Conservation (phyloP, 345 rosid genomes). For the Lepidium sativum region DNA sequence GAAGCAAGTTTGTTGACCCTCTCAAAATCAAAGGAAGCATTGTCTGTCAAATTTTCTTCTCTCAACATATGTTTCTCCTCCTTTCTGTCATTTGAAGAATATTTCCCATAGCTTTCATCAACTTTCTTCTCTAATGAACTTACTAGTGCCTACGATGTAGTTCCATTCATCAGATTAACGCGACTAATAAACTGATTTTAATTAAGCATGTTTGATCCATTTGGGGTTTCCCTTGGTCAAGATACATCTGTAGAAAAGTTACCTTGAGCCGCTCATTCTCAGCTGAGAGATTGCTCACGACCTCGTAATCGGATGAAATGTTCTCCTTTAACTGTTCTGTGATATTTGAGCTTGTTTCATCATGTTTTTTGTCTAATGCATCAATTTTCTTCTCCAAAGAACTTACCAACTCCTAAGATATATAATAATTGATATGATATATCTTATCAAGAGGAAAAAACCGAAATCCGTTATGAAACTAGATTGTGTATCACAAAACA, state of each 20-base stretch:
- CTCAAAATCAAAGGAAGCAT: conserved; percentile 36
- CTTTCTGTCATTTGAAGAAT: conserved; percentile 9
- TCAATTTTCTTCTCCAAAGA: conserved; percentile 71
- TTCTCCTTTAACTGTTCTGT: conserved; percentile 59
- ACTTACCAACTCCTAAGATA: conserved; percentile 50
- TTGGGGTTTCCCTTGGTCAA: neutral
- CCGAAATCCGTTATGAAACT: neutral
- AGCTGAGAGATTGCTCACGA: conserved; percentile 50
- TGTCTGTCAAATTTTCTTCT: conserved; percentile 14
- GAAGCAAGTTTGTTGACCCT: conserved; percentile 46
- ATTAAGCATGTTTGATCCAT: neutral
- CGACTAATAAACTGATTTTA: neutral
- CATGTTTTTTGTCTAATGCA: conserved; percentile 74
- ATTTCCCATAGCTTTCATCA: conserved; percentile 58
- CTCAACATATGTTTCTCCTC: conserved; percentile 1
- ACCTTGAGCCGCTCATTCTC: conserved; percentile 93
- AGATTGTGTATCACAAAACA: neutral
- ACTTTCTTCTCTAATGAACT: conserved; percentile 61
- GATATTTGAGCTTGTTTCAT: conserved; percentile 61
- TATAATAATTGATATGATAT: conserved; percentile 6
- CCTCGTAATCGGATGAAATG: conserved; percentile 40
- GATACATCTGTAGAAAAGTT: conserved; percentile 8
- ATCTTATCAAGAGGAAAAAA: conserved; percentile 4
- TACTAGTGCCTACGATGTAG: conserved; percentile 45
- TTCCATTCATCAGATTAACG: conserved; percentile 7